Conservation (phyloP, 2,329 filamentous ascomycete species). For the Tolypocladium pustulatum region DNA sequence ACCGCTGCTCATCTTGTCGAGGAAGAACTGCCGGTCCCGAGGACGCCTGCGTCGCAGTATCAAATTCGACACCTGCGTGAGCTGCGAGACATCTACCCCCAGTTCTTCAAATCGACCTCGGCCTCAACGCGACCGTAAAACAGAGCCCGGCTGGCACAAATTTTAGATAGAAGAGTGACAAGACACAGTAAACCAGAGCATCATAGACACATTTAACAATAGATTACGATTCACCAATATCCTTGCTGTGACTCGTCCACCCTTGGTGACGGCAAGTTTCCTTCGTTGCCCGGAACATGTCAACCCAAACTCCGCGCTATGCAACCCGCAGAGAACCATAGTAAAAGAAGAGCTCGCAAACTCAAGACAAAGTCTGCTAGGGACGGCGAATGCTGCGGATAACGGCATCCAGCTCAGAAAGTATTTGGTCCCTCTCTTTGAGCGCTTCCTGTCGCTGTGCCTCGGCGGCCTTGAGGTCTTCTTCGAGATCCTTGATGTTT, state of each 20-base stretch:
- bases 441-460: slow-evolving; percentile 51
- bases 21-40: slow-evolving; percentile 54
- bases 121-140: not conserved
- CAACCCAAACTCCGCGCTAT: slow-evolving; percentile 18
- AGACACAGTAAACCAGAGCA: not conserved
- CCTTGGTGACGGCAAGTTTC: not conserved
- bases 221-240: not conserved
- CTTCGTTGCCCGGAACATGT: not conserved
- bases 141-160: not conserved
- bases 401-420: slow-evolving; percentile 49
- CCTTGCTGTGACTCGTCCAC: not conserved
- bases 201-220: not conserved
- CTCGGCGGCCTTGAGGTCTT: slow-evolving; percentile 54
- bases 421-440: slow-evolving; percentile 51
- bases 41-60: slow-evolving; percentile 55
- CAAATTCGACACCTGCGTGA: slow-evolving; percentile 70
- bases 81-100: slow-evolving; percentile 64
- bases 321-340: not conserved
- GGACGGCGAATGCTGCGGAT: slow-evolving; percentile 50
- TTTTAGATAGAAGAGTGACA: not conserved
- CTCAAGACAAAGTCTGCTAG: slow-evolving; percentile 20
- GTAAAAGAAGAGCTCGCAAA: not conserved
- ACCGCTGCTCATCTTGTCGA: slow-evolving; percentile 79
- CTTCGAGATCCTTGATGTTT: slow-evolving; percentile 53
- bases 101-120: slow-evolving; percentile 61